These are phyloP conservation scores for Quercus gilva DNA, from an alignment of 306 rosid genomes.

Conservation along the genomic window DNA sequence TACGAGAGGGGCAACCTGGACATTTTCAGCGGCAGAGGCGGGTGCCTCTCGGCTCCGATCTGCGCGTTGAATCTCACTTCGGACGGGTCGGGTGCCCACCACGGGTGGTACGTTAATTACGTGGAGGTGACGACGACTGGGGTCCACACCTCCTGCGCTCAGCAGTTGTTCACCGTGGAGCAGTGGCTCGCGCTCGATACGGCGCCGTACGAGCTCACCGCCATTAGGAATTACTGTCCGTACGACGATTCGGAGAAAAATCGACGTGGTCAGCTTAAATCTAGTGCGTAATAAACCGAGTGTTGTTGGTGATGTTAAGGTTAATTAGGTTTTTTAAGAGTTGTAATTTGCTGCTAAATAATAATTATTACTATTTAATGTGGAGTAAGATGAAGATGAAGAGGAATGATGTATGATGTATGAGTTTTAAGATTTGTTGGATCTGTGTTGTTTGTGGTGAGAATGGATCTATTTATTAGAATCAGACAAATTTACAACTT, in stretches of 20 bases:
- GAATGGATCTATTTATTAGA: too few species aligned
- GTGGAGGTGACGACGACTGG: slow-evolving; percentile 72
- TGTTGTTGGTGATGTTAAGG: too few species aligned
- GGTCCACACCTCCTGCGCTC: slow-evolving; percentile 43
- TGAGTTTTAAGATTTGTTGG: not conserved
- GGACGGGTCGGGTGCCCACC: slow-evolving; percentile 67
- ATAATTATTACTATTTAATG: not conserved
- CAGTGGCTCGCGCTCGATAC: slow-evolving; percentile 85
- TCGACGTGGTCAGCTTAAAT: not conserved
- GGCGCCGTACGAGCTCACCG: slow-evolving; percentile 61
- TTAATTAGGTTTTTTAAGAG: too few species aligned
- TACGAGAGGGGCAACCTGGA: slow-evolving; percentile 89
- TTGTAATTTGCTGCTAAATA: too few species aligned
- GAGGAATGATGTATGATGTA: too few species aligned
- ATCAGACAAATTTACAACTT: too few species aligned
- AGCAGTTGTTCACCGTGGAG: slow-evolving; percentile 53
- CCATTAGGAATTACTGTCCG: slow-evolving; percentile 42
- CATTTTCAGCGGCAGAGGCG: slow-evolving; percentile 75
- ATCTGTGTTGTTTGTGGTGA: not conserved
- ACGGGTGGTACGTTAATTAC: slow-evolving; percentile 93
- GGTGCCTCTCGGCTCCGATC: slow-evolving; percentile 55
- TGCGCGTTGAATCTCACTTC: slow-evolving; percentile 80
- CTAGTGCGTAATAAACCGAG: not conserved
- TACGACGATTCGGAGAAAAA: not conserved
- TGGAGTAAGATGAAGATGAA: too few species aligned